These are phyloP conservation scores for Hypoxylon sp. DNA, from an alignment of 2,329 filamentous ascomycete genomes.

Conservation along the genomic window DNA sequence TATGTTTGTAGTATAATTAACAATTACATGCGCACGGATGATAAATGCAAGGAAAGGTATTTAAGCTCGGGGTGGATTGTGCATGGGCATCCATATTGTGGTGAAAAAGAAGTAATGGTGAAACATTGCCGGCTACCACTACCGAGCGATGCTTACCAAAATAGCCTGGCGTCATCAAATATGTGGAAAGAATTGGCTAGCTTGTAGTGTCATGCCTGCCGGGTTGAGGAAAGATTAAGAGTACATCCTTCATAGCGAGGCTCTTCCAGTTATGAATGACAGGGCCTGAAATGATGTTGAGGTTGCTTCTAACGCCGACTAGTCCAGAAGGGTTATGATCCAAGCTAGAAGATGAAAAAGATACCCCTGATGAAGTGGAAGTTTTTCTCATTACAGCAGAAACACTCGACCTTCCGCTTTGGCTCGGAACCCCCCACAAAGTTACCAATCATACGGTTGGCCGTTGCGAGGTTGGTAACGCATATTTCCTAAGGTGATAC, in stretches of 20 bases:
- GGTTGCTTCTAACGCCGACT: slow-evolving; percentile 18
- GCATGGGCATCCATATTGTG: slow-evolving; percentile 18
- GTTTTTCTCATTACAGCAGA: slow-evolving; percentile 29
- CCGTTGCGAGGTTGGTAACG: slow-evolving; percentile 36
- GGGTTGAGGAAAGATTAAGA: slow-evolving; percentile 12
- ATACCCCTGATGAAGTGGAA: slow-evolving; percentile 22
- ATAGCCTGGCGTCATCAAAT: slow-evolving; percentile 21
- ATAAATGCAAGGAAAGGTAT: too few species aligned
- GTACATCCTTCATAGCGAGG: slow-evolving; percentile 1
- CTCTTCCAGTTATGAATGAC: slow-evolving; percentile 18
- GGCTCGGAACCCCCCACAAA: slow-evolving; percentile 41
- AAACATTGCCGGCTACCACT: slow-evolving; percentile 16
- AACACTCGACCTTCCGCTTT: slow-evolving; percentile 44
- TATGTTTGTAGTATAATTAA: not conserved
- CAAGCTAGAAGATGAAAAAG: slow-evolving; percentile 35
- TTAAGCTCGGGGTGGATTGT: slow-evolving; percentile 17
- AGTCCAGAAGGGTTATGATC: slow-evolving; percentile 30
- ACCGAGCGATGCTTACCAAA: slow-evolving; percentile 11
- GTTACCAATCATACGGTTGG: slow-evolving; percentile 34
- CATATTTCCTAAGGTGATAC: slow-evolving; percentile 19
- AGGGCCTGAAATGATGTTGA: slow-evolving; percentile 22
- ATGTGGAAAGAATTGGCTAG: slow-evolving; percentile 10
- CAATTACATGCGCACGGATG: not conserved
- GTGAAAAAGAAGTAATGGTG: slow-evolving; percentile 15
- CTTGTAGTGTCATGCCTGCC: slow-evolving; percentile 20